Evolutionary conservation across 177 flowering plant genomes (phyloP).

Genomic region (Tripterygium wilfordii): DNA sequence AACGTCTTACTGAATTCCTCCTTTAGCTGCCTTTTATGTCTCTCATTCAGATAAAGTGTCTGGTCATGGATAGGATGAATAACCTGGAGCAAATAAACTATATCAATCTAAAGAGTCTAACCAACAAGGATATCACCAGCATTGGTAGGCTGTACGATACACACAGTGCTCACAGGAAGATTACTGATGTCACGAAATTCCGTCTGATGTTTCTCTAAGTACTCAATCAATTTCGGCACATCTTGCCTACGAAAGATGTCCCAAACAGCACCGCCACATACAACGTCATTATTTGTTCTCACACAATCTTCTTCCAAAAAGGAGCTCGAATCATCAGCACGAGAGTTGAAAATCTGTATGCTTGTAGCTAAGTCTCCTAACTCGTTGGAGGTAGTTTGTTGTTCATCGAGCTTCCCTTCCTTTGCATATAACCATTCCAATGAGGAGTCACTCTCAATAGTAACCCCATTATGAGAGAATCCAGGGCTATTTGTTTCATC

Average conservation of each 20-base stretch:
- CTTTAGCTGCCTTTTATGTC: constrained; percentile 72
- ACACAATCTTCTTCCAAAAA: not conserved
- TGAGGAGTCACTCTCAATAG: constrained; percentile 5
- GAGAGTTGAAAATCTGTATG: not conserved
- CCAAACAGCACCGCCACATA: constrained; percentile 81
- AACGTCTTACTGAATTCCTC: constrained; percentile 60
- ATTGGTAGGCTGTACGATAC: constrained; percentile 20
- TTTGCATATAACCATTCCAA: constrained; percentile 2
- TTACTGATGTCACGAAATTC: constrained; percentile 62
- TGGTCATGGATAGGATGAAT: constrained; percentile 87
- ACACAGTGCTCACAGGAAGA: constrained; percentile 52
- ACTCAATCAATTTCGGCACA: constrained; percentile 64
- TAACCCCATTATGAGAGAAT: constrained; percentile 5
- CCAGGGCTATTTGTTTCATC: constrained; percentile 8
- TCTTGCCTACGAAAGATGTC: constrained; percentile 88
- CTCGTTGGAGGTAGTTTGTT: not conserved
- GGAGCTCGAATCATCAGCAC: not conserved
- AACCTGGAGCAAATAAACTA: constrained; percentile 38
- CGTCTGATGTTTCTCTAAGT: constrained; percentile 50
- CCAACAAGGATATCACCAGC: not conserved
- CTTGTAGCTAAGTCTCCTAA: not conserved
- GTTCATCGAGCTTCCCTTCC: constrained; percentile 5
- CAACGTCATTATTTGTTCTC: constrained; percentile 5
- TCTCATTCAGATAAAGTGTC: constrained; percentile 57
- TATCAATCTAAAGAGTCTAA: not conserved